phyloP scores from a whole-genome alignment of 495 filamentous ascomycete genomes.

The Penicillium dipodomyicola region DNA sequence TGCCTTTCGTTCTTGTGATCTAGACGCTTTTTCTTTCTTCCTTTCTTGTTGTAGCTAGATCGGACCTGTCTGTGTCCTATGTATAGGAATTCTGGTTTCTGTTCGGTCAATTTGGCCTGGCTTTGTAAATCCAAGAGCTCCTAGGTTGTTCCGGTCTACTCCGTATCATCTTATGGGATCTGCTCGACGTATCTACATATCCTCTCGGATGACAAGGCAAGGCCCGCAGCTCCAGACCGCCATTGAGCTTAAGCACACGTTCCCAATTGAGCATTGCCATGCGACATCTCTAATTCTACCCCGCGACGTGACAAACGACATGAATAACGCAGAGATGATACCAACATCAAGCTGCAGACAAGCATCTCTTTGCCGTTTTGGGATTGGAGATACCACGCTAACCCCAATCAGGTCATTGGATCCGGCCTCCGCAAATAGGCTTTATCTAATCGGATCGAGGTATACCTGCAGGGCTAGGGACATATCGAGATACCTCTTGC shows the following conservation, averaged over 20 bases:
- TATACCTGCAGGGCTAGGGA: not conserved
- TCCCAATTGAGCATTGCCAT: not conserved
- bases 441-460: conserved; percentile 23
- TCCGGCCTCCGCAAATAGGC: conserved; percentile 29
- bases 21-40: conserved; percentile 17
- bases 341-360: conserved; percentile 13
- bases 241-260: too few species aligned
- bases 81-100: conserved; percentile 8
- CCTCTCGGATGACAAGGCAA: not conserved
- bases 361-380: conserved; percentile 24
- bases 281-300: not conserved
- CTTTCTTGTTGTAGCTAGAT: conserved; percentile 19
- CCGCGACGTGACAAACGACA: conserved; percentile 5
- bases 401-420: conserved; percentile 24
- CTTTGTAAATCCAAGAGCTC: not conserved
- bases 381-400: conserved; percentile 17
- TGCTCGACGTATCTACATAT: not conserved
- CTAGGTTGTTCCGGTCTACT: not conserved
- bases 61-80: conserved; percentile 14
- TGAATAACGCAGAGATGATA: conserved; percentile 1
- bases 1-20: conserved; percentile 17
- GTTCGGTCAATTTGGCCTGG: not conserved
- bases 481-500: not conserved
- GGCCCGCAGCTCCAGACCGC: not conserved
- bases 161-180: not conserved